Conservation (phyloP, 1,284 basidiomycete genomes). For the Amylostereum areolatum region DNA sequence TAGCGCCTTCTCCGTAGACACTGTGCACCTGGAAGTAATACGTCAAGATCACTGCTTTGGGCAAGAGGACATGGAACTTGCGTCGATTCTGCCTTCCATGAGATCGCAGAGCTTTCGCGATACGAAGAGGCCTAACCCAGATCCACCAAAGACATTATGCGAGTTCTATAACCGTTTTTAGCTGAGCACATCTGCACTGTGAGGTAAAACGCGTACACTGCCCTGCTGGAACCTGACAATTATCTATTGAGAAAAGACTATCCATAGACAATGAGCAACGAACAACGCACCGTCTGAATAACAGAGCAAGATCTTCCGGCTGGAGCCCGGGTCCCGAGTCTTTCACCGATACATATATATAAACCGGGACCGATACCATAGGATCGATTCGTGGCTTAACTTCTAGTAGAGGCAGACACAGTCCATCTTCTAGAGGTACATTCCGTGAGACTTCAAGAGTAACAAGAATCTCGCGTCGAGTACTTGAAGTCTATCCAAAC, state of each 20-base stretch:
- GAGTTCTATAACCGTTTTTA: background rate
- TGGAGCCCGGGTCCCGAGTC: background rate
- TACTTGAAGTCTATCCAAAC: background rate
- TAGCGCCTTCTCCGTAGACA: background rate
- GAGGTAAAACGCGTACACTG: background rate
- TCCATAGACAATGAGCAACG: no score
- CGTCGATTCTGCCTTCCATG: background rate
- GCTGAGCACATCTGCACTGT: no score
- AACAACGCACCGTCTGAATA: background rate
- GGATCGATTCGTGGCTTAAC: background rate
- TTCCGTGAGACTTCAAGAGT: background rate
- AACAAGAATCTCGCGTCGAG: background rate
- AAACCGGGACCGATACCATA: background rate
- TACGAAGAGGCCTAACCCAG: background rate
- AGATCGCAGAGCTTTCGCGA: background rate
- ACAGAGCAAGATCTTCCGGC: background rate
- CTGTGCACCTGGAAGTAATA: background rate
- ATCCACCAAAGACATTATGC: conserved; percentile 1
- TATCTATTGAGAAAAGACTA: no score
- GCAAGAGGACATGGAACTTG: no score
- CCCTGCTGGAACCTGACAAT: background rate
- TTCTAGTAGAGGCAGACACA: background rate
- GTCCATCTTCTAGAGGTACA: background rate
- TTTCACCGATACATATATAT: background rate
- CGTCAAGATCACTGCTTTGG: no score